These are phyloP conservation scores for Clitopilus passeckerianus DNA, from an alignment of 768 basidiomycete species.

Conservation along the genomic window DNA sequence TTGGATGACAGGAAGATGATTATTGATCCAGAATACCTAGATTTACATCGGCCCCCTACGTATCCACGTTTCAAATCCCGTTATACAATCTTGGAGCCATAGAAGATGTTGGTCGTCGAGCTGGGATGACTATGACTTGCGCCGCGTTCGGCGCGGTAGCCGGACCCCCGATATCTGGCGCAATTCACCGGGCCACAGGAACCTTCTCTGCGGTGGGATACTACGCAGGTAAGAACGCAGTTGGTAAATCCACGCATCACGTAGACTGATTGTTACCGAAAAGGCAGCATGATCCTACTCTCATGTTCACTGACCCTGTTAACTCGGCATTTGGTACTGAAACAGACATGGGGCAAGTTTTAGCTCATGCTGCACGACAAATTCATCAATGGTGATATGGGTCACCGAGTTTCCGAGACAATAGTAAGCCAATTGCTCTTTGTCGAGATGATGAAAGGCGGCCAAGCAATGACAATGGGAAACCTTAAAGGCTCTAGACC, in stretches of 20 bases:
- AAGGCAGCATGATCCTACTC: slow-evolving; percentile 33
- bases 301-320: slow-evolving; percentile 35
- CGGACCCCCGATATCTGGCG: slow-evolving; percentile 63
- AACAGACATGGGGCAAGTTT: slow-evolving; percentile 34
- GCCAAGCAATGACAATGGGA: too few species aligned
- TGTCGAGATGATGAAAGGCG: too few species aligned
- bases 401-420: too few species aligned
- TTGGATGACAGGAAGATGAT: background rate
- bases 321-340: slow-evolving; percentile 34
- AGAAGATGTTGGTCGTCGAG: slow-evolving; percentile 50
- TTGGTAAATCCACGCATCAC: slow-evolving; percentile 1
- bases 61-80: slow-evolving; percentile 40
- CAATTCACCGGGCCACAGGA: slow-evolving; percentile 41
- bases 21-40: slow-evolving; percentile 17
- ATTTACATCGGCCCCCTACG: slow-evolving; percentile 45
- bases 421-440: too few species aligned
- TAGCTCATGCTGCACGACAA: slow-evolving; percentile 9
- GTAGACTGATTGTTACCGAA: background rate
- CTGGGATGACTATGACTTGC: slow-evolving; percentile 50
- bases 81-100: slow-evolving; percentile 45
- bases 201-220: slow-evolving; percentile 41
- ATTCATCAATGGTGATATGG: too few species aligned
- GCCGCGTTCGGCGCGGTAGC: slow-evolving; percentile 48
- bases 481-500: background rate
- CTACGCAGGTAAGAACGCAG: slow-evolving; percentile 36